Conservation (phyloP, 345 rosid genomes). For the Camelina neglecta region DNA sequence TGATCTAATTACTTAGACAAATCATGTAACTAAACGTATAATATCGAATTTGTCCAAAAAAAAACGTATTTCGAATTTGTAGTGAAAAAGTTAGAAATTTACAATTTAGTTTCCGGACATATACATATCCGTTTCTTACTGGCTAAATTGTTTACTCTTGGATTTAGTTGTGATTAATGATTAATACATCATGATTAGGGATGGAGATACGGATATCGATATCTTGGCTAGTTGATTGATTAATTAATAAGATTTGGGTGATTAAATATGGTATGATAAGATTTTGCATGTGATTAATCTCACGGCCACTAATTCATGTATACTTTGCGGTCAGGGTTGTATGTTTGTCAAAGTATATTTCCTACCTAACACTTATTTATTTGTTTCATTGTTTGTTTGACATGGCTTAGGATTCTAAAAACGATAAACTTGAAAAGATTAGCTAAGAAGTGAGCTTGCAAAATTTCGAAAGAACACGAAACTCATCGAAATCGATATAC, state of each 20-base stretch:
- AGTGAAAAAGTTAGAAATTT: too few species aligned
- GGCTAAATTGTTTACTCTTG: slow-evolving; percentile 20
- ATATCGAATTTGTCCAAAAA: not conserved
- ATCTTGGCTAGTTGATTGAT: slow-evolving; percentile 42
- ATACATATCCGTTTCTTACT: not conserved
- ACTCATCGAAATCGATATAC: not conserved
- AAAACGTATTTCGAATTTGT: not conserved
- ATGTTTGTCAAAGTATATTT: slow-evolving; percentile 26
- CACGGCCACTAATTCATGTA: slow-evolving; percentile 6
- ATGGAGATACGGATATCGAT: slow-evolving; percentile 38
- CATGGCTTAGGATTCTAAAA: not conserved
- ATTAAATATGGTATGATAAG: slow-evolving; percentile 34
- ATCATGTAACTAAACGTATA: not conserved
- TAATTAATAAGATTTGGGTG: slow-evolving; percentile 37
- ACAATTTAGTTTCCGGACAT: not conserved
- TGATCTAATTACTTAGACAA: not conserved
- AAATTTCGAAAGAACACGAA: not conserved
- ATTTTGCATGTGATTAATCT: slow-evolving; percentile 40
- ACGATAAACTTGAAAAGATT: not conserved
- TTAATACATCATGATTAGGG: slow-evolving; percentile 36
- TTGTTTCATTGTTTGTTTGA: not conserved
- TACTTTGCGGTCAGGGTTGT: slow-evolving; percentile 7
- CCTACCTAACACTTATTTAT: slow-evolving; percentile 1
- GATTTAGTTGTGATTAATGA: slow-evolving; percentile 36
- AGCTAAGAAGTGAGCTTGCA: not conserved